phyloP scores from a whole-genome alignment of 345 rosid species.

The Limnanthes douglasii region DNA sequence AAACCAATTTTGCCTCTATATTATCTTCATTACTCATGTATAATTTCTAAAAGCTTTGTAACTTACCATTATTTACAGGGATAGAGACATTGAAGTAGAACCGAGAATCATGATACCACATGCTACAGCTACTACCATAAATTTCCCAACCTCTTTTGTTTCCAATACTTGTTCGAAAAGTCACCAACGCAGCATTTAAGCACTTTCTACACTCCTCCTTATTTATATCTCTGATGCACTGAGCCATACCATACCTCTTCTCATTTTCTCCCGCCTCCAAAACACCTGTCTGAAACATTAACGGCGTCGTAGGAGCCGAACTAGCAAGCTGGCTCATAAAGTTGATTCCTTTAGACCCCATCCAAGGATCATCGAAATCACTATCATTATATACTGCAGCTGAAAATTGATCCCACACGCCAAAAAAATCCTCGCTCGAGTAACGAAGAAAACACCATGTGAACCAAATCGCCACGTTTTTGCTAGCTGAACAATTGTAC shows the following conservation, averaged over 20 bases:
- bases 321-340: constrained; percentile 18
- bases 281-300: constrained; percentile 15
- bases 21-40: background rate
- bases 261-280: constrained; percentile 22
- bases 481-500: constrained; percentile 12
- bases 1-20: background rate
- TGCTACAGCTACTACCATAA: constrained; percentile 30
- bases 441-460: constrained; percentile 22
- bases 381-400: constrained; percentile 14
- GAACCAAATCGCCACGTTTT: constrained; percentile 14
- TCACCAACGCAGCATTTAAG: constrained; percentile 12
- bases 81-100: constrained; percentile 20
- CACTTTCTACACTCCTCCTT: constrained; percentile 18
- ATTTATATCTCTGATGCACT: constrained; percentile 23
- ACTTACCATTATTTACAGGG: constrained; percentile 14
- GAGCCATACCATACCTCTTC: constrained; percentile 33
- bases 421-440: constrained; percentile 17
- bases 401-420: constrained; percentile 17
- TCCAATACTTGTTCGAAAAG: constrained; percentile 16
- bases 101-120: constrained; percentile 26
- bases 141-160: constrained; percentile 31
- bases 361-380: constrained; percentile 20
- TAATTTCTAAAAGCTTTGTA: too few species aligned
- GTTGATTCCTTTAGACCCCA: constrained; percentile 11
- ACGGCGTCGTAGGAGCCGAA: constrained; percentile 11